Percentiles rank a stretch among this genome's conserved stretches.
Conservation (phyloP, 441 rosid species). For the Gossypium laxum region DNA sequence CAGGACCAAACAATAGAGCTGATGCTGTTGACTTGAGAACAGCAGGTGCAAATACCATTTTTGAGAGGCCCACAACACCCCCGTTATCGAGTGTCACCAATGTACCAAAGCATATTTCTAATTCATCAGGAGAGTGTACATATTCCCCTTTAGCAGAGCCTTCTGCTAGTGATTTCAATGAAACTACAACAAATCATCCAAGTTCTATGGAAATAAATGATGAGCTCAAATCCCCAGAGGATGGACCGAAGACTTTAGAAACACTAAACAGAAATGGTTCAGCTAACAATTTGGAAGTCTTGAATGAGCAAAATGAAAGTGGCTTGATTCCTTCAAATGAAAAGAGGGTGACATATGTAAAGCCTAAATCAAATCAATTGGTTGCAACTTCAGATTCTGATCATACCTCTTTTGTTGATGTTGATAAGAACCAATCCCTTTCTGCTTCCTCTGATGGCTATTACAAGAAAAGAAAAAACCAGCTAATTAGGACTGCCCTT, state of each 20-base stretch:
- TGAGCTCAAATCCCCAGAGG: slow-evolving; percentile 30
- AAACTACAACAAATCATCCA: slow-evolving; percentile 26
- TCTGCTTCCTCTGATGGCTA: slow-evolving; percentile 52
- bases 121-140: slow-evolving; percentile 27
- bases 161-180: slow-evolving; percentile 27
- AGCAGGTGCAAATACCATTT: slow-evolving; percentile 24
- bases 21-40: slow-evolving; percentile 25
- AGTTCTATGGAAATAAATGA: slow-evolving; percentile 30
- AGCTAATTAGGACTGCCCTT: slow-evolving; percentile 60
- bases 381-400: slow-evolving; percentile 51
- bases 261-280: slow-evolving; percentile 28
- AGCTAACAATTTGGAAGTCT: slow-evolving; percentile 28
- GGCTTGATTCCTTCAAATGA: slow-evolving; percentile 30
- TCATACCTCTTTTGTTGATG: slow-evolving; percentile 23
- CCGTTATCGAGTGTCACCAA: slow-evolving; percentile 25
- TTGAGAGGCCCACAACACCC: slow-evolving; percentile 42
- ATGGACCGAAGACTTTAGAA: slow-evolving; percentile 31
- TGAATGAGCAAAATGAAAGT: slow-evolving; percentile 32
- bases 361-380: slow-evolving; percentile 74
- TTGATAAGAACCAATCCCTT: slow-evolving; percentile 27
- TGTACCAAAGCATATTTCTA: slow-evolving; percentile 24
- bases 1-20: slow-evolving; percentile 23
- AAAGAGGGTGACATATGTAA: slow-evolving; percentile 51
- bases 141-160: slow-evolving; percentile 37
- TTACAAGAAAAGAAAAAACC: slow-evolving; percentile 73